Evolutionary conservation across 768 basidiomycete genomes (phyloP).

Genomic region (Lactifluus piperatus): DNA sequence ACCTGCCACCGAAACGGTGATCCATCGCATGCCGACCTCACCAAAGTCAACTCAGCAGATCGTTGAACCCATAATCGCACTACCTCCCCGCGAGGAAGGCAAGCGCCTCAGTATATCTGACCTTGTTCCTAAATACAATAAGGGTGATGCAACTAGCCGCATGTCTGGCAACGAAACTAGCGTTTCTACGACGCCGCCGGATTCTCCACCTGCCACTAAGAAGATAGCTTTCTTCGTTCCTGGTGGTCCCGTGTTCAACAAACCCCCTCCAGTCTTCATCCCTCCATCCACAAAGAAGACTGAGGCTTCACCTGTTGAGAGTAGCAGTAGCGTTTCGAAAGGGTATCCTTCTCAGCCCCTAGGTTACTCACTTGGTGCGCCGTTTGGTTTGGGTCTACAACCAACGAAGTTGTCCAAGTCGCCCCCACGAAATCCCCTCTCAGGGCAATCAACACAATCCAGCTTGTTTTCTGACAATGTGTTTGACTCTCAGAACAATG

Average conservation of each 20-base stretch:
- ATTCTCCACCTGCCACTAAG: conserved; percentile 16
- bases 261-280: conserved; percentile 37
- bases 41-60: neutral
- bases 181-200: conserved; percentile 20
- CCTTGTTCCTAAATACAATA: conserved; percentile 35
- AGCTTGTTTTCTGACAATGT: conserved; percentile 42
- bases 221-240: conserved; percentile 27
- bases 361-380: conserved; percentile 33
- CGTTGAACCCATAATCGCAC: neutral
- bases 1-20: neutral
- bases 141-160: conserved; percentile 27
- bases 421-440: conserved; percentile 26
- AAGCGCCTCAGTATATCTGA: conserved; percentile 53
- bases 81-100: conserved; percentile 19
- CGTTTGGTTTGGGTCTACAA: conserved; percentile 39
- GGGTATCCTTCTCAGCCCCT: conserved; percentile 32
- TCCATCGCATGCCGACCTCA: neutral
- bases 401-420: conserved; percentile 16
- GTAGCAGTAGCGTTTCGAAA: conserved; percentile 21
- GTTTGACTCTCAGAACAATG: conserved; percentile 40
- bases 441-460: conserved; percentile 47
- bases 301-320: conserved; percentile 16
- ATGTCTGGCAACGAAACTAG: conserved; percentile 1
- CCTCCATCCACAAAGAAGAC: conserved; percentile 34
- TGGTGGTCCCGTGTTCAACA: conserved; percentile 50